Evolutionary conservation across 2,329 filamentous ascomycete species (phyloP), one percentile per base, ranked within the genome.

Genomic region (Beauveria sp.): DNA sequence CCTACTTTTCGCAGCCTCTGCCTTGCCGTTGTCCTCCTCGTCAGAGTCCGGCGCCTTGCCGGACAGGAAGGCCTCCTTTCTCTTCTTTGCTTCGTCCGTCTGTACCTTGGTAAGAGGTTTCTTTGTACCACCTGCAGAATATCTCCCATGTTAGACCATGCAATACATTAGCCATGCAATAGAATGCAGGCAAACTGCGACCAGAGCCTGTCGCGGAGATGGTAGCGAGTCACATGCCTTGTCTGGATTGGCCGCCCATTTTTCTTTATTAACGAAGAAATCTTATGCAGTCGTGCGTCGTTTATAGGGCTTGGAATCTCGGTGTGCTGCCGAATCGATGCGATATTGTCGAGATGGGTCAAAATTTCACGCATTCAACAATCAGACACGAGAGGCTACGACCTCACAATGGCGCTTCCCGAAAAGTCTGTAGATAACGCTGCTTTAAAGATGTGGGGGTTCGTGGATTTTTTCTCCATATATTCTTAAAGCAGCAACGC

Each of bases 21-120:
- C 96, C 75, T 89, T 85, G 71, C 86, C 92, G 6, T 91, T 91
- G 72, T 87, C 76, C 66, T 96, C 92, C 50, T 96, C 91, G 0
- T 96, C 92, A 72, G 96, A 92, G 62, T 92, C 76, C 34, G 16
- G 16, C 2, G 82, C 80, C 24, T 34, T 34, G 50, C 26, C 50
- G 3, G 26, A 20, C 26, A 40, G 12, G 3, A 8, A 28, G 5
- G 52, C 52, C 22, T 41, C 12, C 52, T 55, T 37, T 37, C 34
- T 43, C 30, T n/a, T 16, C 37, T 55, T 55, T 37, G 30, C 30
- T 7, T 43, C 37, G 12, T 26, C 37, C 3, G 37, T 28, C 34
- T 55, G 52, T 1, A 6, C 40, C 6, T 37, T 34, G 7, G 51
- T 18, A 18, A 53, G 34, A 53, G 50, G 50, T 30, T 40, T 40